Evolutionary conservation across 257 asterid species (phyloP).

Genomic region (Scutellaria galericulata): DNA sequence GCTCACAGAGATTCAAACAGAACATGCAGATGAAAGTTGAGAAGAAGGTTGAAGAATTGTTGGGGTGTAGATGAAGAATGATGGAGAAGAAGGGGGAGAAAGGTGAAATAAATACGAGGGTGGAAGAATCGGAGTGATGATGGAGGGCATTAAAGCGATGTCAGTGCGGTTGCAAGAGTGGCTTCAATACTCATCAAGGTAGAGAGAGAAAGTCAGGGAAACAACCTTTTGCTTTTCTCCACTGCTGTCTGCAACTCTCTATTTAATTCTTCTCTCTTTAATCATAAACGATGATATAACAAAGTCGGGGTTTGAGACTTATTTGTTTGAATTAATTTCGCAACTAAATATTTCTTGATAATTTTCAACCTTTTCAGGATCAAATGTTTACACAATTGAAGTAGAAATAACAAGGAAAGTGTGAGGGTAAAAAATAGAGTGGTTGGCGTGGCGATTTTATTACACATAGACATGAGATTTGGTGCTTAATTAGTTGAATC

Average conservation of each 20-base stretch:
- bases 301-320: too few species aligned
- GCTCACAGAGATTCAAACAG: neutral
- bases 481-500: too few species aligned
- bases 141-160: constrained; percentile 48
- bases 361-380: too few species aligned
- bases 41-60: too few species aligned
- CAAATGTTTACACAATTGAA: too few species aligned
- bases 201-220: constrained; percentile 20
- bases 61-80: constrained; percentile 23
- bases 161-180: constrained; percentile 51
- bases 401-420: neutral
- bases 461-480: neutral
- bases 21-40: neutral
- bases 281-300: too few species aligned
- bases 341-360: too few species aligned
- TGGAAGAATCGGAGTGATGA: constrained; percentile 41
- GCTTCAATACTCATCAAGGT: constrained; percentile 38
- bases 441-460: constrained; percentile 34
- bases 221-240: constrained; percentile 38
- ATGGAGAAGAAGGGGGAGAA: constrained; percentile 30
- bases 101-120: constrained; percentile 30
- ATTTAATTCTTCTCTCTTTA: constrained; percentile 23
- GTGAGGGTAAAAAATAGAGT: constrained; percentile 34
- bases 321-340: too few species aligned
- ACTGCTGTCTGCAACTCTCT: constrained; percentile 5